These are phyloP conservation scores for Naganishia sp. DNA, from an alignment of 1,284 basidiomycete genomes.

Conservation along the genomic window DNA sequence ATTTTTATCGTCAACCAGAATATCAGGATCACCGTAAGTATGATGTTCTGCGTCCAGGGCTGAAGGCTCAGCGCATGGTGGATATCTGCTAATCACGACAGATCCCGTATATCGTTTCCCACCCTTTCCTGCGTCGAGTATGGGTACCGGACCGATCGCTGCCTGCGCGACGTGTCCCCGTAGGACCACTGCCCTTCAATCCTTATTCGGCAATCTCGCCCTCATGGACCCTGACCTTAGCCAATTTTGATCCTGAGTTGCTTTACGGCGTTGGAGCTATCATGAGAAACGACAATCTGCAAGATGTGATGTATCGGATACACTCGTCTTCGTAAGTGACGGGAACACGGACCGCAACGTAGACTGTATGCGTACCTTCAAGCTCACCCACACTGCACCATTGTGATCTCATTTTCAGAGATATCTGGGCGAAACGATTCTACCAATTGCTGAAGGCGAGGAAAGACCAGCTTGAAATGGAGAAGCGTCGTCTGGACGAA, in stretches of 20 bases:
- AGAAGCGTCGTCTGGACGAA: not conserved
- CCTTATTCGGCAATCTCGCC: constrained; percentile 1
- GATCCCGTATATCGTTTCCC: constrained; percentile 76
- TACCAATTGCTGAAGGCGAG: constrained; percentile 10
- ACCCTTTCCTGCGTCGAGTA: constrained; percentile 72
- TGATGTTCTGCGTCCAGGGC: constrained; percentile 63
- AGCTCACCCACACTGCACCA: not conserved
- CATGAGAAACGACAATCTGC: constrained; percentile 19
- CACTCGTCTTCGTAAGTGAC: constrained; percentile 12
- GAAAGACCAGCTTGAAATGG: constrained; percentile 9
- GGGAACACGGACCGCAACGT: not conserved
- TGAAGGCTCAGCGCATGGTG: constrained; percentile 54
- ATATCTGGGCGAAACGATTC: constrained; percentile 24
- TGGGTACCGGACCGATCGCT: constrained; percentile 67
- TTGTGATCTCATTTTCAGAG: not conserved
- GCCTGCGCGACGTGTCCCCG: constrained; percentile 59
- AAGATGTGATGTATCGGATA: constrained; percentile 8
- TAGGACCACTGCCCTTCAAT: constrained; percentile 57
- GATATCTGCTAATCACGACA: constrained; percentile 63
- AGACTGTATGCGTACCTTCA: not conserved
- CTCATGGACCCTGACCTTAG: not conserved
- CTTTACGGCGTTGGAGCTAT: constrained; percentile 17
- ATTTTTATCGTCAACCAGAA: constrained; percentile 83
- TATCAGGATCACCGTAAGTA: constrained; percentile 76
- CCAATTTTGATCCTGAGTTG: constrained; percentile 53